Evolutionary conservation across 176 grass and related monocot species (phyloP), one percentile per base, ranked within the genome.

Genomic region (Aechmea fasciata): DNA sequence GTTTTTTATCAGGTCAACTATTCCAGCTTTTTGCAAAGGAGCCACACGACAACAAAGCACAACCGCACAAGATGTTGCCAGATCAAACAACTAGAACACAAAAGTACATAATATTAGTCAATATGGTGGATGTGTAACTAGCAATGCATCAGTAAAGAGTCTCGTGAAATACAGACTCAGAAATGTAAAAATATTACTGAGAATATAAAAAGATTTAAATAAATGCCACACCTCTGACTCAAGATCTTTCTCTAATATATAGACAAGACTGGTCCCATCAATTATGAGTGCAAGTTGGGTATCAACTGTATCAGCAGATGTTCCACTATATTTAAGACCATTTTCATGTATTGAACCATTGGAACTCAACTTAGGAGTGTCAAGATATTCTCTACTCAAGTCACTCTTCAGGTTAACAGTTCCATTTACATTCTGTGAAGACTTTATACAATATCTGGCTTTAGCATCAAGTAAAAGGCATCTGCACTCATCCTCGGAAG

Each of bases 31-130:
- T 80, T 99, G 95, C 47, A 99, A 75, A 62, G 95, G 95, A 83
- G 95, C 95, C 83, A 99, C 95, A 73, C 95, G 89, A 73, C 95
- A 99, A 70, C 95, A 99, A 48, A 99, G 83, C 66, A 99, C 95
- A 65, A 99, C 95, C 75, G 83, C 89, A 81, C 95, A 99, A 28
- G 89, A 88, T 76, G 78, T 99, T 57, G 95, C 95, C 84, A 99
- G 3, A 77, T 99, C 95, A 83, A 93, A 99, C 57, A 99, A 76
- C 95, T 99, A 77, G 80, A 75, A 76, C 2, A 51, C 77, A 49
- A 66, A 50, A 79, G 53, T 64, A 19, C n/a, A 70, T 68, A 67
- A 71, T 49, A 48, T 25, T 13, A 47, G 64, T 73, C 33, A 73
- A 73, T 66, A 1, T 51, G 68, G 71, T 65, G 50, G 64, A 24